Conservation (phyloP, 176 grass and related monocot genomes). For the Themeda triandra region DNA sequence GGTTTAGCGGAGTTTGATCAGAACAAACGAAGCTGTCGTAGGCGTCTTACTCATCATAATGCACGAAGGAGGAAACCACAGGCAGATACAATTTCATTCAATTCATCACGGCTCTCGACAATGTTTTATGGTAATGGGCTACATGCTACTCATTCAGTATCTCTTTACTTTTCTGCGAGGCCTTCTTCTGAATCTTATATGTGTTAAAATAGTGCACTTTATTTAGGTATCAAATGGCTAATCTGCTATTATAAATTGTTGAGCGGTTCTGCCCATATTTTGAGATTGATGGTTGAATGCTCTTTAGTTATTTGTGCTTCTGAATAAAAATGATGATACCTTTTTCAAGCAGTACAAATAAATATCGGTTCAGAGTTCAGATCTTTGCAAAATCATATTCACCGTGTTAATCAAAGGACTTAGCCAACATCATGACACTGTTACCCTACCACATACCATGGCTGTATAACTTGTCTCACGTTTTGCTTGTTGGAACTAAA, state of each 20-base stretch:
- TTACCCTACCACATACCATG: background rate
- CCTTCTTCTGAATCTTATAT: background rate
- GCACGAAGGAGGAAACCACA: slow-evolving; percentile 73
- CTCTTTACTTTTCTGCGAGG: background rate
- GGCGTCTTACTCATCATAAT: slow-evolving; percentile 69
- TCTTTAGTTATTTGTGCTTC: background rate
- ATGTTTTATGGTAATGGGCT: slow-evolving; percentile 38
- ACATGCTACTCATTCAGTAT: background rate
- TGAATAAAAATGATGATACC: background rate
- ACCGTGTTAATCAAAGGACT: background rate
- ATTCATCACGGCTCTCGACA: slow-evolving; percentile 45
- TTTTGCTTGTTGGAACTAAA: too few species aligned
- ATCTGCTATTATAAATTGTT: background rate
- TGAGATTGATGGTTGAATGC: background rate
- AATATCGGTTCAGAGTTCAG: background rate
- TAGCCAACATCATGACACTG: background rate
- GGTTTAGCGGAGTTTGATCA: slow-evolving; percentile 74
- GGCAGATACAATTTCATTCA: slow-evolving; percentile 52
- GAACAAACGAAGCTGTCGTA: slow-evolving; percentile 77
- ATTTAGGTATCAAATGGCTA: background rate
- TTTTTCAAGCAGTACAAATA: background rate
- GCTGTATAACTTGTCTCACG: background rate
- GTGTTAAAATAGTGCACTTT: background rate
- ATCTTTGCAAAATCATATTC: background rate
- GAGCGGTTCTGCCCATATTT: background rate